phyloP scores from a whole-genome alignment of 768 basidiomycete species.

The Boletus edulis region DNA sequence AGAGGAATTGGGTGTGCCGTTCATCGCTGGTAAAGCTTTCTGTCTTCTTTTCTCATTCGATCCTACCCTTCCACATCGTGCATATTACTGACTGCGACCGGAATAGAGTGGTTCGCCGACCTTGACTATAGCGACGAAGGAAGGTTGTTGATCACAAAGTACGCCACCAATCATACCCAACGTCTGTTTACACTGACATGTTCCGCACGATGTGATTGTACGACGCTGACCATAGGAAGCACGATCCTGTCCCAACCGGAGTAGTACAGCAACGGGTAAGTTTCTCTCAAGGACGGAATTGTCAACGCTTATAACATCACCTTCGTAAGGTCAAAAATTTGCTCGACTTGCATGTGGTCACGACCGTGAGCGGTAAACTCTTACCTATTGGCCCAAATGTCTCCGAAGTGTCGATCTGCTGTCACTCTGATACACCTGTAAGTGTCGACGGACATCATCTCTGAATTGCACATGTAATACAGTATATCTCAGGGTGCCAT shows the following conservation, averaged over 20 bases:
- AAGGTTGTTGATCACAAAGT: conserved; percentile 61
- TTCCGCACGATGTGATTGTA: background rate
- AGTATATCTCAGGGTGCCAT: conserved; percentile 45
- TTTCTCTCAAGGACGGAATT: background rate
- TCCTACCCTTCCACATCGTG: background rate
- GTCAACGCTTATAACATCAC: background rate
- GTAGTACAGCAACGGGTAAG: conserved; percentile 45
- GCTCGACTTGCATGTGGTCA: conserved; percentile 43
- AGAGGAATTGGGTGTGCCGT: conserved; percentile 50
- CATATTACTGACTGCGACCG: background rate
- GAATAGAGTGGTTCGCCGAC: conserved; percentile 64
- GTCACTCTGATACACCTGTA: conserved; percentile 65
- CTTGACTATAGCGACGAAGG: conserved; percentile 57
- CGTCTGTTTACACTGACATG: background rate
- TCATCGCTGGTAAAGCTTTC: conserved; percentile 51
- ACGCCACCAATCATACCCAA: background rate
- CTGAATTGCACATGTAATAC: background rate
- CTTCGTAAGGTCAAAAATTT: conserved; percentile 42
- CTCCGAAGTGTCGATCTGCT: conserved; percentile 57
- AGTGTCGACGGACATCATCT: conserved; percentile 16
- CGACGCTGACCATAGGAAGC: conserved; percentile 39
- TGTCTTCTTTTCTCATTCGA: too few species aligned
- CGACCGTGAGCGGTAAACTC: conserved; percentile 42
- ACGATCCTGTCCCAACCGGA: conserved; percentile 44
- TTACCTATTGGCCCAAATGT: conserved; percentile 45